Evolutionary conservation across 1,284 basidiomycete genomes (phyloP).

Genomic region (Ganoderma meredithae): DNA sequence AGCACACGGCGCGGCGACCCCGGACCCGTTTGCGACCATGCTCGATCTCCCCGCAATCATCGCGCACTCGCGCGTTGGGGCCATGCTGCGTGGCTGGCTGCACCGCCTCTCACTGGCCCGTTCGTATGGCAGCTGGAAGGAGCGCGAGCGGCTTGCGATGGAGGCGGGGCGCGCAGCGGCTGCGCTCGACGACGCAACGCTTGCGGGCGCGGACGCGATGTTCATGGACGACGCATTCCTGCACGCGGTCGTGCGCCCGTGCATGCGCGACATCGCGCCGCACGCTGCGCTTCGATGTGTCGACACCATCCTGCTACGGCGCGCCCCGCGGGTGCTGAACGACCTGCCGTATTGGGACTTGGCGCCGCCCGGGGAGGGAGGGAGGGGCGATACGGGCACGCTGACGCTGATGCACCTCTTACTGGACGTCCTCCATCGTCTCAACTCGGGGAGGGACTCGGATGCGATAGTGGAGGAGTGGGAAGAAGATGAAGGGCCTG

Average conservation of each 20-base stretch:
- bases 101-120: slow-evolving; percentile 18
- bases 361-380: slow-evolving; percentile 12
- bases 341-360: slow-evolving; percentile 30
- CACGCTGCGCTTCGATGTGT: slow-evolving; percentile 26
- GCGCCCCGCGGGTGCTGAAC: slow-evolving; percentile 29
- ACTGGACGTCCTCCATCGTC: slow-evolving; percentile 25
- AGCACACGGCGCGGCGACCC: slow-evolving; percentile 15
- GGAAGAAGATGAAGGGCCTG: slow-evolving; percentile 12
- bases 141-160: slow-evolving; percentile 20
- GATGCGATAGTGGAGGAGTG: slow-evolving; percentile 10
- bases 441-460: slow-evolving; percentile 19
- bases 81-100: slow-evolving; percentile 20
- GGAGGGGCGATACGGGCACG: slow-evolving; percentile 18
- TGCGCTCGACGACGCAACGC: slow-evolving; percentile 25
- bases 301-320: slow-evolving; percentile 25
- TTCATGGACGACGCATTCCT: slow-evolving; percentile 34
- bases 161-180: slow-evolving; percentile 12
- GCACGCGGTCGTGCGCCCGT: slow-evolving; percentile 28
- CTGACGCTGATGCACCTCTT: slow-evolving; percentile 29
- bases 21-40: slow-evolving; percentile 22
- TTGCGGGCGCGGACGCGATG: slow-evolving; percentile 30
- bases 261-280: slow-evolving; percentile 28
- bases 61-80: slow-evolving; percentile 17
- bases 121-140: slow-evolving; percentile 25
- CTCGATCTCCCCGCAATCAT: slow-evolving; percentile 14